Base-by-base conservation (phyloP, 2,329 filamentous ascomycete species). In the Westerdykella sp. region DNA sequence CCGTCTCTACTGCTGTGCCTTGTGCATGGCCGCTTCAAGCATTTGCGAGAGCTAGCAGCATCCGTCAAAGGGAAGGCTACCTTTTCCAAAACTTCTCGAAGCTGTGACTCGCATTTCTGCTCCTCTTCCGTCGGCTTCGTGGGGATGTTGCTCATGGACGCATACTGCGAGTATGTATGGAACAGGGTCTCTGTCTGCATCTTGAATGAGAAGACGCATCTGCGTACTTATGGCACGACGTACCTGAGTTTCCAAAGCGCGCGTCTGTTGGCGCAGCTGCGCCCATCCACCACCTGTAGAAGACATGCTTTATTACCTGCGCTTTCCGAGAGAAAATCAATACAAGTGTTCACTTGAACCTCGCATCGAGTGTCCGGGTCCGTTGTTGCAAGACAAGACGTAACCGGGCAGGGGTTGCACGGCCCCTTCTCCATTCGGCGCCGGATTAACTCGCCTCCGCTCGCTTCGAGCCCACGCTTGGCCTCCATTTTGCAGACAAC, bases 201-300 rank as follows among this genome's bases (percentile, higher is more conserved):
- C 39, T 25, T 13, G 48, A 37, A 42, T 63, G 59, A 69, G 47
- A 47, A 57, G 34, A 32, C 28, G 34, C 46, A 37, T 53, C 51
- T 47, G 44, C 22, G 32, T 41, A 37, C 36, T 28, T 31, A 42
- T 42, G 21, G 45, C 14, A 42, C 46, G 36, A 49, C 66, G 52
- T 74, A 95, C 91, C 78, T 97, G 91, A 48, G 84, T 87, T 69
- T 98, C 93, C 49, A 96, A 75, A 36, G 83, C 80, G 59, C 93
- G 79, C 48, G 89, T 87, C 71, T 97, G 91, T 67, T 96, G 89
- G 59, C 93, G 86, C 55, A 97, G 78, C 72, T 96, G 89, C 61
- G 88, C 84, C 93, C 93, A 98, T 71, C 89, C 67, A 32, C 63
- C 66, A 23, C 64, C 66, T 16, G 65, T 69, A 7, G 66, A 66